These are phyloP conservation scores for Blastobotrys arbuscula DNA, from an alignment of 1,139 yeast genomes.

Conservation along the genomic window DNA sequence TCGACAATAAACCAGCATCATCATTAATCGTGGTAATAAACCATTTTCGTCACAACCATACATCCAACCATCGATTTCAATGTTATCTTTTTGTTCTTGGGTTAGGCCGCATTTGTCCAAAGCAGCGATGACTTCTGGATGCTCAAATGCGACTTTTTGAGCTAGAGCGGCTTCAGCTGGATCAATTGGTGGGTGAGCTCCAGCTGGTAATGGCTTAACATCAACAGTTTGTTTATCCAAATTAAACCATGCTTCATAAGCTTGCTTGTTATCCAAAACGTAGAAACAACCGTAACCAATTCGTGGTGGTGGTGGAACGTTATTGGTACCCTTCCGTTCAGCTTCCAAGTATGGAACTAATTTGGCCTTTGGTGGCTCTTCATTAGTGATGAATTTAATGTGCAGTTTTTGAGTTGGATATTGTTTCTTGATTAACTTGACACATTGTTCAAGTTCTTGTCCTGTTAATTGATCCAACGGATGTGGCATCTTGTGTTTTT, in stretches of 20 bases:
- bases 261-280: conserved; percentile 51
- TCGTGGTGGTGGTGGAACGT: conserved; percentile 46
- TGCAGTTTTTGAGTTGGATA: conserved; percentile 50
- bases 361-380: conserved; percentile 77
- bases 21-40: conserved; percentile 60
- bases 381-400: conserved; percentile 65
- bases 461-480: conserved; percentile 64
- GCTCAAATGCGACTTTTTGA: conserved; percentile 51
- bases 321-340: conserved; percentile 52
- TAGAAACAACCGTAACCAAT: conserved; percentile 62
- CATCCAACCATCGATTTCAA: conserved; percentile 90
- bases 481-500: conserved; percentile 39
- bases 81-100: conserved; percentile 39
- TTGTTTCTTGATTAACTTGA: conserved; percentile 43
- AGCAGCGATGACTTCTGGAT: conserved; percentile 59
- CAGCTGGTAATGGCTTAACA: conserved; percentile 51
- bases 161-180: conserved; percentile 62
- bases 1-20: conserved; percentile 63
- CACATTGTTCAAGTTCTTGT: conserved; percentile 57
- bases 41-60: conserved; percentile 86
- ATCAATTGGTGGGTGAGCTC: conserved; percentile 68
- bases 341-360: conserved; percentile 67
- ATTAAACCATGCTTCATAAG: conserved; percentile 71
- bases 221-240: conserved; percentile 58
- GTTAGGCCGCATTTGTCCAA: conserved; percentile 51